Evolutionary conservation across 192 early-diverging fungal genomes (phyloP), one percentile per base, ranked within the genome.

Genomic region (Backusella morwellensis): DNA sequence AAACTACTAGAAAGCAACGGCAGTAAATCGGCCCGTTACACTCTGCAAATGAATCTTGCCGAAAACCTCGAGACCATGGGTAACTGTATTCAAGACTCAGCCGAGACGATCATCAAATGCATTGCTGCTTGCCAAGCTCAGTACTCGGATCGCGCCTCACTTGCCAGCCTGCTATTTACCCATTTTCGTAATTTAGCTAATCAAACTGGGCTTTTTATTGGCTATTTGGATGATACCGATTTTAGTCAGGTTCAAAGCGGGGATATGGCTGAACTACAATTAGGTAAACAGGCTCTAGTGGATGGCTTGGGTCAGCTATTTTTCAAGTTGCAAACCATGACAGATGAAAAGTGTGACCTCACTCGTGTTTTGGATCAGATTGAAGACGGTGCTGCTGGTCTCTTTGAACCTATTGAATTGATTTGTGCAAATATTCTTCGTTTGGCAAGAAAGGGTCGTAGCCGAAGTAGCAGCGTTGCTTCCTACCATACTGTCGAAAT

Each of bases 111-210:
- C 26, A 29, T 66, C 4, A 32, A n/a, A 52, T 63, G 70, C 19
- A 41, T 77, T 36, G 32, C 32, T 1, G 32, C 56, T 29, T 19
- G 19, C 1, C 56, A 42, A 35, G 23, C 29, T 32, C 52, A 75
- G 14, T 26, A 71, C 19, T 26, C 35, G 9, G 26, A 68, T 29
- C 34, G 29, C 9, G 19, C 41, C 15, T 41, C 76, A 6, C 42
- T 77, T 2, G 74, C 75, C 4, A 73, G 75, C 21, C 75, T 69
- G 1, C 32, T 79, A 35, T 74, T 83, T 68, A 79, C 81, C 19
- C 81, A 83, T 50, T 83, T 79, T 74, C 77, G 81, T 9, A 76
- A 76, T 32, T 50, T 83, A 3, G 75, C 78, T 17, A 78, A 73
- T 47, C 75, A 79, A 29, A 70, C 75, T 4, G 78, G 77, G 26